Conservation (phyloP, 805 yeast genomes). For the Ogataea ramenticola region DNA sequence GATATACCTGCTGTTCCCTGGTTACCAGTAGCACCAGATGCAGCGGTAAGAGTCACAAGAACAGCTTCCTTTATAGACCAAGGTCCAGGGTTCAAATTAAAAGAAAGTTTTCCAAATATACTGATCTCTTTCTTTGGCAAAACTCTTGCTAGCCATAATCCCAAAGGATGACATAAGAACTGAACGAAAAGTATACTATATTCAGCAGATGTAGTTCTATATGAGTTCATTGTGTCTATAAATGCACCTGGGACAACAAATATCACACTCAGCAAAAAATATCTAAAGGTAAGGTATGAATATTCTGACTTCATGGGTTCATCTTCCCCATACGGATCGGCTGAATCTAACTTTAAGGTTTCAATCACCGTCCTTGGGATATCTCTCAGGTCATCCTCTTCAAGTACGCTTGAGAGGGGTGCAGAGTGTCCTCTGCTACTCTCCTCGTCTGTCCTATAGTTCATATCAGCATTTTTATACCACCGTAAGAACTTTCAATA, state of each 20-base stretch:
- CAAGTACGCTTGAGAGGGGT: background rate
- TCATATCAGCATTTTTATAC: background rate
- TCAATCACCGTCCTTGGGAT: slow-evolving; percentile 27
- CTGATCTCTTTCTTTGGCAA: slow-evolving; percentile 29
- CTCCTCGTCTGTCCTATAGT: background rate
- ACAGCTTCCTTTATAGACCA: slow-evolving; percentile 50
- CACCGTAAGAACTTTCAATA: no score
- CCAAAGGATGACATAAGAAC: slow-evolving; percentile 39
- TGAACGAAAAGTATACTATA: slow-evolving; percentile 47
- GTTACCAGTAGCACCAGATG: slow-evolving; percentile 46
- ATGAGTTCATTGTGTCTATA: slow-evolving; percentile 31
- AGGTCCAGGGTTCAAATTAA: slow-evolving; percentile 45
- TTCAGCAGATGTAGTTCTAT: slow-evolving; percentile 32
- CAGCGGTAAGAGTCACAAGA: slow-evolving; percentile 44
- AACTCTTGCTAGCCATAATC: slow-evolving; percentile 34
- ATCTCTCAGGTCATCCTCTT: slow-evolving; percentile 18
- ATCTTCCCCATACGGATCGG: background rate
- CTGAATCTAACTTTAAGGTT: slow-evolving; percentile 21
- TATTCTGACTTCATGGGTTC: slow-evolving; percentile 14
- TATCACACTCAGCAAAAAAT: slow-evolving; percentile 26
- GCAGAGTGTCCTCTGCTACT: background rate
- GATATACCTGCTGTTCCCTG: slow-evolving; percentile 42
- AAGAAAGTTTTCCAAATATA: slow-evolving; percentile 11
- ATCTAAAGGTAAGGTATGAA: slow-evolving; percentile 28
- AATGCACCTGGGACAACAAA: slow-evolving; percentile 34